Evolutionary conservation across 352 stramenopile genomes (phyloP), one percentile per base, ranked within the genome.

Genomic region (Pythium oligandrum): DNA sequence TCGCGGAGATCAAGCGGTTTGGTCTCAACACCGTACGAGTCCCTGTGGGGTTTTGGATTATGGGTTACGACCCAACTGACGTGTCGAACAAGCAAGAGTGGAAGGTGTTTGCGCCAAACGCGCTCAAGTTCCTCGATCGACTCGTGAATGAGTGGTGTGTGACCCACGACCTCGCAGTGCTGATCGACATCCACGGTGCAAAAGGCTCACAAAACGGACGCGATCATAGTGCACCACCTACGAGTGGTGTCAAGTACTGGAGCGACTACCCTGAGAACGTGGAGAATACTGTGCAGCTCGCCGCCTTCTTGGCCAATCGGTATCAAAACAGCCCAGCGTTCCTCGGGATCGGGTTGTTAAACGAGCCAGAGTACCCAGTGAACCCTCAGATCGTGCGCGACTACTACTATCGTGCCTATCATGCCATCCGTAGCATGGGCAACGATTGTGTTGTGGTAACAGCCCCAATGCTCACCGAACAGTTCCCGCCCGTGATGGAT

Each of bases 1-100:
- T 96, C 33, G 53, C 57, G 6, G 70, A 83, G 49, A 75, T 96
- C 31, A 73, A 78, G 46, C 49, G 66, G 17, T 70, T 58, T 39
- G 79, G 81, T 3, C 63, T 93, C 40, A 90, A 90, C 45, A 82
- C 82, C 40, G 75, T 96, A 11, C 78, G 83, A 33, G 81, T 96
- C 3, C 83, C 87, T 4, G 60, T 95, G 36, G 75, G 79, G 0
- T 89, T 78, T 59, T 96, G 84, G 83, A 88, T 95, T 47, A 74
- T 78, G 47, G 71, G 60, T 6, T 54, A 62, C 11, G 67, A 83
- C 40, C 58, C 66, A 2, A 74, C 68, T 4, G 75, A 80, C 12
- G 51, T 74, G 57, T 76, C 78, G 6, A 63, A 75, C 49, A 84
- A 84, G 50, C 62, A 61, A 11, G 64, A 78, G 43, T 70, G 56